These are phyloP conservation scores for Boletus huronensis DNA, from an alignment of 768 basidiomycete species.

Conservation along the genomic window DNA sequence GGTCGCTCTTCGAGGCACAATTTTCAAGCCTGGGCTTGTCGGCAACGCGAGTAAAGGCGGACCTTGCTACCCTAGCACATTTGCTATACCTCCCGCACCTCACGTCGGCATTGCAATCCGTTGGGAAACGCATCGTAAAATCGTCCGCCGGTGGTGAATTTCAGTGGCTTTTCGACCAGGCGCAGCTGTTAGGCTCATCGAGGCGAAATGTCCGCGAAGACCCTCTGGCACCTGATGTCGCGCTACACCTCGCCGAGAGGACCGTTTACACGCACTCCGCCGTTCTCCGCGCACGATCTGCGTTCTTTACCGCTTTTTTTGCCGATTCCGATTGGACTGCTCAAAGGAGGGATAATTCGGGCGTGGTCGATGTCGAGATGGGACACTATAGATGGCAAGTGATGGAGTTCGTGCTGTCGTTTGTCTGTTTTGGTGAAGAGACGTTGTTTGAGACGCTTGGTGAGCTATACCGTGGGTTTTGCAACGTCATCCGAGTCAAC, in stretches of 20 bases:
- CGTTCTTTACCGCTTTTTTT: constrained; percentile 83
- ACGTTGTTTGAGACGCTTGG: constrained; percentile 72
- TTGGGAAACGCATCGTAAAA: constrained; percentile 51
- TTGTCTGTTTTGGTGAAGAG: constrained; percentile 71
- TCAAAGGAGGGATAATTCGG: constrained; percentile 51
- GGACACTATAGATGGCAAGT: constrained; percentile 67
- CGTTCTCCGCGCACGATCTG: constrained; percentile 77
- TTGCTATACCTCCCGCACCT: constrained; percentile 59
- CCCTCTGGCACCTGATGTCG: constrained; percentile 58
- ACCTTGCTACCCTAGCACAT: constrained; percentile 58
- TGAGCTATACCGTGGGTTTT: constrained; percentile 31
- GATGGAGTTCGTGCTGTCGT: constrained; percentile 72
- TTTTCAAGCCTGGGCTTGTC: constrained; percentile 41
- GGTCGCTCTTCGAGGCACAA: constrained; percentile 38
- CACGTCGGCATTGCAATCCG: constrained; percentile 50
- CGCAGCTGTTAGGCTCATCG: constrained; percentile 7
- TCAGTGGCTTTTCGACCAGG: constrained; percentile 41
- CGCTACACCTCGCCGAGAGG: constrained; percentile 66
- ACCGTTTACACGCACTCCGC: constrained; percentile 66
- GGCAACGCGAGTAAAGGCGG: constrained; percentile 50
- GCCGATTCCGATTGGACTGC: constrained; percentile 78
- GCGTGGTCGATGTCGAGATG: constrained; percentile 63
- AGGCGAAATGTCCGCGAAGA: constrained; percentile 10
- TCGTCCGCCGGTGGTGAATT: constrained; percentile 53
- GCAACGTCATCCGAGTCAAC: constrained; percentile 1